Conservation (phyloP, 2,329 filamentous ascomycete genomes). For the Xylaria polymorpha region DNA sequence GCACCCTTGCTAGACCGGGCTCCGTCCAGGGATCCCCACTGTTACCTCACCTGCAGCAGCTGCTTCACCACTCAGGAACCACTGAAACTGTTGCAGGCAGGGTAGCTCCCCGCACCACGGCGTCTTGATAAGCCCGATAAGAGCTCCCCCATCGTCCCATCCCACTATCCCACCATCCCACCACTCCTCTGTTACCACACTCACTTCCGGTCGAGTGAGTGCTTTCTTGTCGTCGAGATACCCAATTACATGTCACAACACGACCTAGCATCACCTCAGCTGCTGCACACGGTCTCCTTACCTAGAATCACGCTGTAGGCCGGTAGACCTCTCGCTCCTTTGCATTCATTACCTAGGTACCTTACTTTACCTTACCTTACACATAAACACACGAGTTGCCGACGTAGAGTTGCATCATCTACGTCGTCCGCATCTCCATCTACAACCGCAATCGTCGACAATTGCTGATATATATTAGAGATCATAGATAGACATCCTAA, state of each 20-base stretch:
- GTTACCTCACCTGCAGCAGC: constrained; percentile 35
- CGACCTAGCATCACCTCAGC: constrained; percentile 20
- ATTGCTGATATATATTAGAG: constrained; percentile 8
- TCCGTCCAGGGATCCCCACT: constrained; percentile 17
- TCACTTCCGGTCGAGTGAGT: constrained; percentile 11
- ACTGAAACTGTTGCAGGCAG: background rate
- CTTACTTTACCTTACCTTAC: background rate
- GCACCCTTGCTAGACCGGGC: background rate
- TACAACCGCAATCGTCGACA: background rate
- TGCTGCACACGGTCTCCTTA: constrained; percentile 16
- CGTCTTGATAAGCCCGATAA: constrained; percentile 40
- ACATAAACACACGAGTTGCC: constrained; percentile 18
- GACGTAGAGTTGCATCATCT: background rate
- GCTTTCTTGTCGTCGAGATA: constrained; percentile 25
- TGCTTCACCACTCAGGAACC: constrained; percentile 7
- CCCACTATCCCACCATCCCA: constrained; percentile 31
- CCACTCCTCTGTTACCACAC: background rate
- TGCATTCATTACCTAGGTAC: background rate
- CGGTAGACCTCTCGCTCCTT: background rate
- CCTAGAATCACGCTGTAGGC: constrained; percentile 30
- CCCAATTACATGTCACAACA: constrained; percentile 30
- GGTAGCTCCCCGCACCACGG: constrained; percentile 36
- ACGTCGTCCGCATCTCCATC: background rate
- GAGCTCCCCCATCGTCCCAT: constrained; percentile 37
- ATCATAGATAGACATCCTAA: constrained; percentile 16